phyloP scores from a whole-genome alignment of 495 filamentous ascomycete genomes.

The Neurospora sp. region DNA sequence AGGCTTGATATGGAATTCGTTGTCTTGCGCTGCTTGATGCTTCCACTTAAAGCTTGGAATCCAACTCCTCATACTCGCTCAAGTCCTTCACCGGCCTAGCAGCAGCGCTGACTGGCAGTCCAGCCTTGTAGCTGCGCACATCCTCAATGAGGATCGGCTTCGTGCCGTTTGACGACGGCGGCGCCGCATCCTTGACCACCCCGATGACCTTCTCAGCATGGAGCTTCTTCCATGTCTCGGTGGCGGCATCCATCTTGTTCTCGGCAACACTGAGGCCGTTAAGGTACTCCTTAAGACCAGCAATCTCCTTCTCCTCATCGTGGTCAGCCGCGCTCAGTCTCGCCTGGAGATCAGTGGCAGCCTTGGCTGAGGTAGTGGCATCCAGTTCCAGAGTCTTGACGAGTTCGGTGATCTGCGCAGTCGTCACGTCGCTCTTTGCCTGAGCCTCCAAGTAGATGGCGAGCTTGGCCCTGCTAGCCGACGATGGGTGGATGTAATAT shows the following conservation, averaged over 20 bases:
- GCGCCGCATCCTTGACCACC: conserved; percentile 31
- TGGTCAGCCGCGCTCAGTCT: conserved; percentile 24
- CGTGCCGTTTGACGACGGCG: conserved; percentile 33
- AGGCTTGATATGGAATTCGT: not conserved
- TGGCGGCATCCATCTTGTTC: conserved; percentile 23
- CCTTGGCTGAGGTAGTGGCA: conserved; percentile 8
- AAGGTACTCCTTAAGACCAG: conserved; percentile 26
- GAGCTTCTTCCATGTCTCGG: conserved; percentile 30
- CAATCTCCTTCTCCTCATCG: conserved; percentile 22
- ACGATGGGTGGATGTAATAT: conserved; percentile 65
- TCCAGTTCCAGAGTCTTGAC: conserved; percentile 26
- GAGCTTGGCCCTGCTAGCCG: conserved; percentile 64
- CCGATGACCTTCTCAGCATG: conserved; percentile 40
- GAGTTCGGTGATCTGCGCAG: conserved; percentile 46
- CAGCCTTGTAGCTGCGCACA: conserved; percentile 67
- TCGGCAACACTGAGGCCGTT: conserved; percentile 24
- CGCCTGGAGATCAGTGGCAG: conserved; percentile 23
- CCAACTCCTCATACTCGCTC: conserved; percentile 72
- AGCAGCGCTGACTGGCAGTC: conserved; percentile 55
- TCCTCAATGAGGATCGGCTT: conserved; percentile 52
- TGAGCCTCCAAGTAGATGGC: conserved; percentile 77
- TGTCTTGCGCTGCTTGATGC: not conserved
- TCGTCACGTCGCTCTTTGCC: conserved; percentile 33
- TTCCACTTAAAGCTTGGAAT: conserved; percentile 49
- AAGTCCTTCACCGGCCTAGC: conserved; percentile 63